Conservation (phyloP, 768 basidiomycete genomes). For the Russula olivacea region DNA sequence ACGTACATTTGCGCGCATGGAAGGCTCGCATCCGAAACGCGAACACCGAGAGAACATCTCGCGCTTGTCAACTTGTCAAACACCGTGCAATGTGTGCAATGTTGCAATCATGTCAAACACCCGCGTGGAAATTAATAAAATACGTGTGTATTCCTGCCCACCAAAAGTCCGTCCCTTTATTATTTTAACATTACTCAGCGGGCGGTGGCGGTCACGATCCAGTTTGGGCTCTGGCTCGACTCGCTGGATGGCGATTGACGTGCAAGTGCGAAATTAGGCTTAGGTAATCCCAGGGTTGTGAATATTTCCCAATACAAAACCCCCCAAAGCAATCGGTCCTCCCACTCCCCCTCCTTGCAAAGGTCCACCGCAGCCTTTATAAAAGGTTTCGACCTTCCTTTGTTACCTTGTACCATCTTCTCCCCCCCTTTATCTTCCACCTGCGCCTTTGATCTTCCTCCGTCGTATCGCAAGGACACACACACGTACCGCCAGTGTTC, state of each 20-base stretch:
- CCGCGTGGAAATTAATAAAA: too few species aligned
- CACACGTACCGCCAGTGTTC: not conserved
- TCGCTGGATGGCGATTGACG: not conserved
- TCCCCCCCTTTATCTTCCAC: not conserved
- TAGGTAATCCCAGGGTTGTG: not conserved
- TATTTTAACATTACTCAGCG: too few species aligned
- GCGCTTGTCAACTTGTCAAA: not conserved
- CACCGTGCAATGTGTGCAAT: not conserved
- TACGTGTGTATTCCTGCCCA: not conserved
- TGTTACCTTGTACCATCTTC: not conserved
- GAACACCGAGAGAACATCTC: too few species aligned
- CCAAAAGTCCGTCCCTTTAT: not conserved
- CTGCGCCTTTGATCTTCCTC: not conserved
- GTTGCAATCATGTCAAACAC: not conserved
- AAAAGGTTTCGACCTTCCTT: not conserved
- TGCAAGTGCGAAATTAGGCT: not conserved
- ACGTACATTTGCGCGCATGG: slow-evolving; percentile 15
- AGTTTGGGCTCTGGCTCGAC: not conserved
- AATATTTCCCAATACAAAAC: not conserved
- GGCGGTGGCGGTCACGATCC: not conserved
- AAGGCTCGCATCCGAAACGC: not conserved
- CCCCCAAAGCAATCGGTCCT: not conserved
- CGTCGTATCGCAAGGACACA: too few species aligned
- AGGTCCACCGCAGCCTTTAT: not conserved
- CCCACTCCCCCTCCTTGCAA: not conserved